phyloP scores from a whole-genome alignment of 371 early-diverging fungal genomes.

The Mucor ambiguus region DNA sequence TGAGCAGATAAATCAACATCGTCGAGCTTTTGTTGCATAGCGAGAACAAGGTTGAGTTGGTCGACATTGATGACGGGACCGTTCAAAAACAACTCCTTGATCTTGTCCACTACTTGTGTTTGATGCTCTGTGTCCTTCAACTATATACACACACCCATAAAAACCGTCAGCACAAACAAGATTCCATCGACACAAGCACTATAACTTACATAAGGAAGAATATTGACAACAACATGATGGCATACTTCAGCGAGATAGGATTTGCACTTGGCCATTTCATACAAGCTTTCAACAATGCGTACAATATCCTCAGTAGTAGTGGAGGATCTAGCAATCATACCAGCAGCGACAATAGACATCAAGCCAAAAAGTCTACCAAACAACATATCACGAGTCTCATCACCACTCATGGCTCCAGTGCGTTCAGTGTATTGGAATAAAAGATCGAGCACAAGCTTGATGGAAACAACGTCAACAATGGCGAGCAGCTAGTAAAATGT shows the following conservation, averaged over 20 bases:
- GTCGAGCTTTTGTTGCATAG: conserved; percentile 51
- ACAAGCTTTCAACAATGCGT: conserved; percentile 65
- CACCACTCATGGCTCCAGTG: conserved; percentile 57
- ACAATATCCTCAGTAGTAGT: conserved; percentile 71
- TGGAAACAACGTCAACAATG: conserved; percentile 47
- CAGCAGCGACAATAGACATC: conserved; percentile 80
- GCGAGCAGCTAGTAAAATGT: conserved; percentile 33
- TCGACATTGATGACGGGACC: conserved; percentile 70
- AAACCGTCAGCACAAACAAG: background rate
- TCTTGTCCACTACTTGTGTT: conserved; percentile 45
- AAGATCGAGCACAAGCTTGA: conserved; percentile 67
- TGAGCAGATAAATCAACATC: conserved; percentile 39
- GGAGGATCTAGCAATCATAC: conserved; percentile 66
- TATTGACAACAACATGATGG: conserved; percentile 70
- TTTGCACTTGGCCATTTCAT: conserved; percentile 69
- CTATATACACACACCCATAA: conserved; percentile 31
- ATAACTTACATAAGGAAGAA: conserved; percentile 57
- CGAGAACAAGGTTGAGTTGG: conserved; percentile 69
- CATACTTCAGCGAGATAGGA: conserved; percentile 78
- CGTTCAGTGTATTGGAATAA: conserved; percentile 68
- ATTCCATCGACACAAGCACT: background rate
- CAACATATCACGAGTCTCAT: conserved; percentile 87
- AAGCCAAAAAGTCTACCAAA: conserved; percentile 92
- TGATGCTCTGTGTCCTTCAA: conserved; percentile 33
- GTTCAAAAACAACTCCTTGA: conserved; percentile 52